Evolutionary conservation across 106 monocot species (phyloP).

Genomic region (Allium cepa): DNA sequence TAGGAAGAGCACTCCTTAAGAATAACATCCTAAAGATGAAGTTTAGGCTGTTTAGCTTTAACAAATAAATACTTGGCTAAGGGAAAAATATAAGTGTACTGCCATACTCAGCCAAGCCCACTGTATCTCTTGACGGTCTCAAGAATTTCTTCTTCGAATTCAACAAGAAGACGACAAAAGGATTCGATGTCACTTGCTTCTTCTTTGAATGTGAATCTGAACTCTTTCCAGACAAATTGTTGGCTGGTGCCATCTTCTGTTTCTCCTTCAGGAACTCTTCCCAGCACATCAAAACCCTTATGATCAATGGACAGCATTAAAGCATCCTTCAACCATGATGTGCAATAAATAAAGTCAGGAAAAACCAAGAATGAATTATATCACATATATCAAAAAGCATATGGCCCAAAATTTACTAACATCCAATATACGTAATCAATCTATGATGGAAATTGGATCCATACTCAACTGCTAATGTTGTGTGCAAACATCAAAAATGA

Average conservation of each 20-base stretch:
- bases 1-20: too few relatives aligned
- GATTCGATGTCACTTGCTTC: slow-evolving; percentile 52
- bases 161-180: slow-evolving; percentile 63
- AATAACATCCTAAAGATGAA: too few relatives aligned
- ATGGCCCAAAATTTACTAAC: too few relatives aligned
- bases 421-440: too few relatives aligned
- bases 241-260: slow-evolving; percentile 1
- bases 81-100: too few relatives aligned
- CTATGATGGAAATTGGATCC: too few relatives aligned
- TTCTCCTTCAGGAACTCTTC: slow-evolving; percentile 32
- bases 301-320: slow-evolving; percentile 58
- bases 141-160: slow-evolving; percentile 77
- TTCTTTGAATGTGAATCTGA: slow-evolving; percentile 76
- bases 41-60: too few relatives aligned
- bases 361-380: too few relatives aligned
- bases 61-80: too few relatives aligned
- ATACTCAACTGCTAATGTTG: too few relatives aligned
- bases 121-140: slow-evolving; percentile 63
- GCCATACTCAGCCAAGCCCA: slow-evolving; percentile 31
- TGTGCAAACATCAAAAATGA: too few relatives aligned
- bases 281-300: slow-evolving; percentile 72
- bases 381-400: too few relatives aligned
- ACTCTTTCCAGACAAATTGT: slow-evolving; percentile 72
- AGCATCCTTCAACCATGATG: slow-evolving; percentile 51
- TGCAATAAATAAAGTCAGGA: not conserved